Evolutionary conservation across 2,329 filamentous ascomycete genomes (phyloP).

Genomic region (Sclerotinia borealis): DNA sequence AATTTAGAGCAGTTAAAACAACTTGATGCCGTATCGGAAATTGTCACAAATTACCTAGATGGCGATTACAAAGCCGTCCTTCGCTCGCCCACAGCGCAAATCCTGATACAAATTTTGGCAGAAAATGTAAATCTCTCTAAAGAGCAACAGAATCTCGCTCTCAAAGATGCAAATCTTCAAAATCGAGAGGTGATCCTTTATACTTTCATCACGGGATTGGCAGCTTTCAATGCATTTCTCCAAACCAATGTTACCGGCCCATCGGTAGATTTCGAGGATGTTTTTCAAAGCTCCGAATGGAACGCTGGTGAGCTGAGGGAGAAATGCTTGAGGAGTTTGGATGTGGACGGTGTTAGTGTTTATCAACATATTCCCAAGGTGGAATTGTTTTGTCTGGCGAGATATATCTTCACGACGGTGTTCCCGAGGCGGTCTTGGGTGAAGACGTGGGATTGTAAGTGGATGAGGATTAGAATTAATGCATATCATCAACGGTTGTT

Average conservation of each 20-base stretch:
- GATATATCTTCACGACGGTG: conserved; percentile 39
- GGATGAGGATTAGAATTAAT: conserved; percentile 56
- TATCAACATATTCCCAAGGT: conserved; percentile 80
- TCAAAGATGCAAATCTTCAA: conserved; percentile 17
- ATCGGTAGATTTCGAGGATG: conserved; percentile 51
- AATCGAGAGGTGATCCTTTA: conserved; percentile 15
- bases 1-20: conserved; percentile 27
- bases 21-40: conserved; percentile 22
- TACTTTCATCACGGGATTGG: conserved; percentile 48
- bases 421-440: conserved; percentile 27
- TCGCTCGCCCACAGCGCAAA: conserved; percentile 25
- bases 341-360: conserved; percentile 77
- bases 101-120: conserved; percentile 22
- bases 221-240: conserved; percentile 70
- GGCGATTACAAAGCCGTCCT: conserved; percentile 31
- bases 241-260: conserved; percentile 87
- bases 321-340: conserved; percentile 61
- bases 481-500: conserved; percentile 67
- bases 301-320: conserved; percentile 34
- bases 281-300: conserved; percentile 31
- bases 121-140: conserved; percentile 16
- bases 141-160: conserved; percentile 16
- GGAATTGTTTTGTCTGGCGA: conserved; percentile 74
- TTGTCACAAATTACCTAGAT: conserved; percentile 24
- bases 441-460: conserved; percentile 35